Base-by-base conservation (phyloP, 306 rosid species). In the Neltuma alba region DNA sequence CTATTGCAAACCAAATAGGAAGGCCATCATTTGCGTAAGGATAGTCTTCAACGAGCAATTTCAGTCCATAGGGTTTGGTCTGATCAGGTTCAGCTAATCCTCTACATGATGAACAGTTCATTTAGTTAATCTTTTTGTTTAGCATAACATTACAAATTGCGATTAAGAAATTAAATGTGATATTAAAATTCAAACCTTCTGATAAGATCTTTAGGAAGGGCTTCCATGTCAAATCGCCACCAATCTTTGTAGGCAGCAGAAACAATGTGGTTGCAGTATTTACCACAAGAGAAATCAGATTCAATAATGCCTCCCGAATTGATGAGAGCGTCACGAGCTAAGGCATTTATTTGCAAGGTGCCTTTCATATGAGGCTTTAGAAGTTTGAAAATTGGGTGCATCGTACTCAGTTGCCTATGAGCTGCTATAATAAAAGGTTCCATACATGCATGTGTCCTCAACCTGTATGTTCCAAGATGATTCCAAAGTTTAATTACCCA, bases 11-110 rank as follows among this genome's bases (percentile, higher is more conserved):
- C 97, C 97, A 91, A 11, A 91, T 86, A 8, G 89, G 82, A 34
- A 93, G 89, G 60, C 98, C 97, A 76, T 93, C 98, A 37, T 72
- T 78, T 52, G 93, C 98, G 80, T 91, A 91, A 10, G 98, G 98
- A 83, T 91, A 93, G 62, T 93, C 98, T 69, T 91, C 63, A 57
- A 57, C 25, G 11, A 57, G 14, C 13, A 57, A 25, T 40, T 7
- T 40, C 9, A 14, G 44, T 40, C 98, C 98, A 72, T 87, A 91
- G 20, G 98, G 87, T 52, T 88, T 82, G 54, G 92, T 79, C 23
- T 89, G 80, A 57, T 93, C 94, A 45, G 92, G 92, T 55, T 87
- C 94, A 13, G 98, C 96, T 68, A 93, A n/a, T n/a, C n/a, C n/a
- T n/a, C n/a, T n/a, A n/a, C n/a, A n/a, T n/a, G n/a, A n/a, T n/a